phyloP scores from a whole-genome alignment of 768 basidiomycete genomes.

The Pisolithus marmoratus region DNA sequence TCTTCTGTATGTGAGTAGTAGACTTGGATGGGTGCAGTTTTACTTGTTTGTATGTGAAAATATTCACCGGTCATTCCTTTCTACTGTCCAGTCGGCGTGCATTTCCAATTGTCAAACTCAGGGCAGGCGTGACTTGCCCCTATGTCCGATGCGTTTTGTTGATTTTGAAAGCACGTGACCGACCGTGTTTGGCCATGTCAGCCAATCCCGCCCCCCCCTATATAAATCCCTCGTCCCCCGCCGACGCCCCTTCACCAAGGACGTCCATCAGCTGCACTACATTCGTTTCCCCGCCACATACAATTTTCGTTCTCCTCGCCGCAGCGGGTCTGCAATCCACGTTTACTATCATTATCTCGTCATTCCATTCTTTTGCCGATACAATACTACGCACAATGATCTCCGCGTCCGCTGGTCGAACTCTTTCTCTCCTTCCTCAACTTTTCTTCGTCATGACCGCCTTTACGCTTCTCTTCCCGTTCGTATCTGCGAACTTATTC shows the following conservation, averaged over 20 bases:
- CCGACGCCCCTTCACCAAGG: not conserved
- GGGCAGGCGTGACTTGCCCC: not conserved
- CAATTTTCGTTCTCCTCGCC: slow-evolving; percentile 4
- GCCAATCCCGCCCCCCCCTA: not conserved
- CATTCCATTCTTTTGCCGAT: not conserved
- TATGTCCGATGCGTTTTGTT: too few relatives aligned
- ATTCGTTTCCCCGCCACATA: slow-evolving; percentile 1
- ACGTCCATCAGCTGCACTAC: not conserved
- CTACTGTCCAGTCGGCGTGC: too few relatives aligned
- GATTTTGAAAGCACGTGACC: slow-evolving; percentile 1
- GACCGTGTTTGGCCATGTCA: not conserved
- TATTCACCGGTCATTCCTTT: too few relatives aligned
- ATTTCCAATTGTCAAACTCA: too few relatives aligned
- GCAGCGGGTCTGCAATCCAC: slow-evolving; percentile 25
- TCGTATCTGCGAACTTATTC: slow-evolving; percentile 36
- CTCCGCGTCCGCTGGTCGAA: not conserved
- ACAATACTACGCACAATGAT: not conserved
- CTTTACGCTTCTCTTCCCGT: slow-evolving; percentile 2
- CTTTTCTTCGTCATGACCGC: slow-evolving; percentile 1
- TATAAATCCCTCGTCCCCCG: not conserved
- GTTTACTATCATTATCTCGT: not conserved
- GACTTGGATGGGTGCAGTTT: not conserved
- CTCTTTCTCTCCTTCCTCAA: not conserved
- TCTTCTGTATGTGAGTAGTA: not conserved
- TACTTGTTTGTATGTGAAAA: too few relatives aligned